A percentile compares a stretch with the other conserved stretches of the same genome.
Evolutionary conservation across 495 filamentous ascomycete genomes (phyloP).

Genomic region (Penicillium longicatenatum): DNA sequence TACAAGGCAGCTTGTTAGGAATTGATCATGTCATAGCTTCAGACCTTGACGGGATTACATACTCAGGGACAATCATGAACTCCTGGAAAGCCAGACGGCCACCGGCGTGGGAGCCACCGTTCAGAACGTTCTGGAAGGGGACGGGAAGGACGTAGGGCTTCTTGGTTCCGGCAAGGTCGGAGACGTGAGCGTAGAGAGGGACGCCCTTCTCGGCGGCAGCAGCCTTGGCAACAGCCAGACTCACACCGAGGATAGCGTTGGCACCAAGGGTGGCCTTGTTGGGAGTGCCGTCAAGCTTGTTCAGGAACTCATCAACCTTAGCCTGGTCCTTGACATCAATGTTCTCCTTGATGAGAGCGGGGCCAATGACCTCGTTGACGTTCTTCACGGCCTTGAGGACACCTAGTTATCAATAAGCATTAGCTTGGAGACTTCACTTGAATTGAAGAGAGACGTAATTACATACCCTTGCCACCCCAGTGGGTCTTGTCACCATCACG

Average conservation of each 20-base stretch:
- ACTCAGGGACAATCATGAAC: slow-evolving; percentile 99
- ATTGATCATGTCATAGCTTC: slow-evolving; percentile 1
- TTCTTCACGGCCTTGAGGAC: slow-evolving; percentile 95
- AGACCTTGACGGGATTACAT: slow-evolving; percentile 32
- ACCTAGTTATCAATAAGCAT: slow-evolving; percentile 38
- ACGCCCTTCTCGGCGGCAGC: slow-evolving; percentile 98
- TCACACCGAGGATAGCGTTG: slow-evolving; percentile 98
- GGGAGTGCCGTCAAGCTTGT: slow-evolving; percentile 89
- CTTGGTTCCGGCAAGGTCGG: slow-evolving; percentile 98
- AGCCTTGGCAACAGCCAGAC: slow-evolving; percentile 94
- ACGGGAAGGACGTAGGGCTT: slow-evolving; percentile 99
- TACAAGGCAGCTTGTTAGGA: slow-evolving; percentile 19
- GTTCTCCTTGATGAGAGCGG: slow-evolving; percentile 87
- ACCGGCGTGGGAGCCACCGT: slow-evolving; percentile 98
- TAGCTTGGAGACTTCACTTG: slow-evolving; percentile 11
- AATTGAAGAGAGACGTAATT: background rate
- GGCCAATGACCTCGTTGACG: slow-evolving; percentile 91
- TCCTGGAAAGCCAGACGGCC: slow-evolving; percentile 99
- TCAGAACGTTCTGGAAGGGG: slow-evolving; percentile 99
- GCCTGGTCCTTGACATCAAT: slow-evolving; percentile 97
- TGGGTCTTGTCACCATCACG: slow-evolving; percentile 97
- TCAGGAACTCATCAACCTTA: slow-evolving; percentile 90
- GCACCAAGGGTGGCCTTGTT: slow-evolving; percentile 99
- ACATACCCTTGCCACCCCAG: slow-evolving; percentile 89
- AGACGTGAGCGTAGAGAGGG: slow-evolving; percentile 96